Conservation (phyloP, 495 filamentous ascomycete genomes). For the Lepraria neglecta region DNA sequence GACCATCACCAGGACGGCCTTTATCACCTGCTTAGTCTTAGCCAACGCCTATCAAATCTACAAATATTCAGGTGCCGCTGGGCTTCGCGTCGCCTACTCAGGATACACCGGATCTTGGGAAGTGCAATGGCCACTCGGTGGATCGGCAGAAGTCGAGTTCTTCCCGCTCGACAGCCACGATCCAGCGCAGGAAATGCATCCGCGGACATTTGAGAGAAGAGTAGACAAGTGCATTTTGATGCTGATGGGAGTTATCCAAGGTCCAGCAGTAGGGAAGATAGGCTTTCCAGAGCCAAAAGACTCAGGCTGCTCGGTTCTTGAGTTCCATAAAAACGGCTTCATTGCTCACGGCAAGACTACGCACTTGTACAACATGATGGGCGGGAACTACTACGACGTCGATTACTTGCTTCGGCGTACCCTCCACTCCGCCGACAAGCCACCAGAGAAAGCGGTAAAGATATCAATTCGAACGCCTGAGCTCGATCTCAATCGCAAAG, state of each 20-base stretch:
- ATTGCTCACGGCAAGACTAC: conserved; percentile 11
- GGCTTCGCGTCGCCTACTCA: conserved; percentile 33
- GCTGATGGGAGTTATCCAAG: conserved; percentile 29
- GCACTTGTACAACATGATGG: conserved; percentile 36
- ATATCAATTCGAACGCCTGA: conserved; percentile 20
- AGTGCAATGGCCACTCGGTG: conserved; percentile 36
- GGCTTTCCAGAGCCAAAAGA: conserved; percentile 32
- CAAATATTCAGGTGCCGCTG: conserved; percentile 33
- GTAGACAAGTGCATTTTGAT: conserved; percentile 36
- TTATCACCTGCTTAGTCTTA: conserved; percentile 33
- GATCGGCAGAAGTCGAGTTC: conserved; percentile 32
- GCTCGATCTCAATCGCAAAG: conserved; percentile 11
- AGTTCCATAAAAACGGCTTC: conserved; percentile 14
- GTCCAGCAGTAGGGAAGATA: conserved; percentile 18
- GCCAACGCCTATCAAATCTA: conserved; percentile 32
- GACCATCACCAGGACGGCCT: conserved; percentile 32
- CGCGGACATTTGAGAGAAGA: conserved; percentile 27
- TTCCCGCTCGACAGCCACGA: conserved; percentile 33
- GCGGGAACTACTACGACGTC: conserved; percentile 30
- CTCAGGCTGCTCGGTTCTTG: conserved; percentile 28
- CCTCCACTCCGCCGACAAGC: not conserved
- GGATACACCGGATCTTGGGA: conserved; percentile 35
- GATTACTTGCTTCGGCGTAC: conserved; percentile 27
- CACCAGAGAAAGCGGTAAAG: not conserved
- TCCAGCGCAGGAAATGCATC: conserved; percentile 30